Conservation (phyloP, 768 basidiomycete genomes). For the Dictyophora rubrovolvata region DNA sequence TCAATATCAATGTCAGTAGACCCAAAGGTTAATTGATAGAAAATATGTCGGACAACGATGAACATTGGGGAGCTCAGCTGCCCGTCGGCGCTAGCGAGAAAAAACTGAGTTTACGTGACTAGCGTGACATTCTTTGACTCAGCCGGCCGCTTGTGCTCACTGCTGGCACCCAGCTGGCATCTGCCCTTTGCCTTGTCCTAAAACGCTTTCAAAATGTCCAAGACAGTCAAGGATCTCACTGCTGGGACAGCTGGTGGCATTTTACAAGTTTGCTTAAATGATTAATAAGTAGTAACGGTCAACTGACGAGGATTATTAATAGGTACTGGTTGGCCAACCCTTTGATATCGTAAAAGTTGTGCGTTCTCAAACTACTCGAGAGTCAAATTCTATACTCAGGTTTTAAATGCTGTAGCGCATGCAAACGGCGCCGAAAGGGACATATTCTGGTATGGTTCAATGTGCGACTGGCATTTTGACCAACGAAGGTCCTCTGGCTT, state of each 20-base stretch:
- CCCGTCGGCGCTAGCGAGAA: too few relatives aligned
- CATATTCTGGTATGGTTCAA: constrained; percentile 78
- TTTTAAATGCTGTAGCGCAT: constrained; percentile 54
- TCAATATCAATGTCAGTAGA: too few relatives aligned
- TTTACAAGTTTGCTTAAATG: constrained; percentile 50
- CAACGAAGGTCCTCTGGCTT: constrained; percentile 86
- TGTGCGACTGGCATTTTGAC: constrained; percentile 86
- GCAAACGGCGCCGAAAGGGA: constrained; percentile 88
- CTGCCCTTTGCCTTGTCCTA: neutral
- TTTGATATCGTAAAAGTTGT: constrained; percentile 98
- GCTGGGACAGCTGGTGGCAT: constrained; percentile 90
- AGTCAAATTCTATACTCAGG: constrained; percentile 9
- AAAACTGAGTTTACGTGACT: too few relatives aligned
- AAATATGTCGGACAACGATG: too few relatives aligned
- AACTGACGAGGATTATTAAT: constrained; percentile 4
- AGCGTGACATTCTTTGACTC: too few relatives aligned
- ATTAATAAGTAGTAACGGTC: neutral
- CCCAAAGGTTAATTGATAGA: too few relatives aligned
- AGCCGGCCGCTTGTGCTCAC: too few relatives aligned
- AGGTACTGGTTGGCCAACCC: constrained; percentile 88
- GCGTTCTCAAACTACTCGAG: constrained; percentile 23
- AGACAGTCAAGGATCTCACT: constrained; percentile 76
- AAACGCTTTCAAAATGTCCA: constrained; percentile 26
- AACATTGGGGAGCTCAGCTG: too few relatives aligned
- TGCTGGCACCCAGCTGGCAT: neutral